Evolutionary conservation across 2,329 filamentous ascomycete genomes (phyloP), one percentile per base, ranked within the genome.

Genomic region (Fonsecaea pugnacius): DNA sequence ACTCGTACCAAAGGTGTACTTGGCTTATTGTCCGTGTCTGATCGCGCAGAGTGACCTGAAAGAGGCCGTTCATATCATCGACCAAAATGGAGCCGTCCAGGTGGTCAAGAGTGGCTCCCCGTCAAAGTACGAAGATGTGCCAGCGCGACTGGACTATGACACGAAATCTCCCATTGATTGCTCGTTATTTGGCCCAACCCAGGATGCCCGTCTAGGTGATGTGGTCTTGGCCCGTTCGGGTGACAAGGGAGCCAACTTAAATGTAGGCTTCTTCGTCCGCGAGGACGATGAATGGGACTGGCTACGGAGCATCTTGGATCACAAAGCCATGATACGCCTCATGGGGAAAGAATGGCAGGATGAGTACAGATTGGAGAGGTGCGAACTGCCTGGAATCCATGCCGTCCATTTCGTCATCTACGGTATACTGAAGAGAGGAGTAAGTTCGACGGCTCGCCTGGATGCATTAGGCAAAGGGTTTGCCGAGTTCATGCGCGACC

Each of bases 221-320:
- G 68, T 79, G 3, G 76, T 75, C 1, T 75, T 74, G 21, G 77
- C 71, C 4, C 73, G 77, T 3, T 78, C 75, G 2, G 77, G 78
- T 0, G 81, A 83, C 57, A 83, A 83, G 63, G 79, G 75, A 0
- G 74, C 75, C 0, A 77, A 83, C 67, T 75, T 74, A 35, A 83
- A 82, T 55, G 74, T 81, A 3, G 80, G 80, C 0, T 77, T 83
- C 65, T 85, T 80, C 58, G 77, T 79, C 3, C 74, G 76, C 1
- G 68, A 73, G 38, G 68, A 70, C 0, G 77, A 80, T 33, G 80
- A 83, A 68, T 83, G 75, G 66, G 70, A 77, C 0, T 82, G 79
- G 78, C 71, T 81, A 10, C 74, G 75, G 12, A 66, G 65, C 2
- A 27, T 65, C 18, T 8, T 71, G 24, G 60, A 62, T 4, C 36